Evolutionary conservation across 2,329 filamentous ascomycete species (phyloP).

Genomic region (Colletotrichum scovillei): DNA sequence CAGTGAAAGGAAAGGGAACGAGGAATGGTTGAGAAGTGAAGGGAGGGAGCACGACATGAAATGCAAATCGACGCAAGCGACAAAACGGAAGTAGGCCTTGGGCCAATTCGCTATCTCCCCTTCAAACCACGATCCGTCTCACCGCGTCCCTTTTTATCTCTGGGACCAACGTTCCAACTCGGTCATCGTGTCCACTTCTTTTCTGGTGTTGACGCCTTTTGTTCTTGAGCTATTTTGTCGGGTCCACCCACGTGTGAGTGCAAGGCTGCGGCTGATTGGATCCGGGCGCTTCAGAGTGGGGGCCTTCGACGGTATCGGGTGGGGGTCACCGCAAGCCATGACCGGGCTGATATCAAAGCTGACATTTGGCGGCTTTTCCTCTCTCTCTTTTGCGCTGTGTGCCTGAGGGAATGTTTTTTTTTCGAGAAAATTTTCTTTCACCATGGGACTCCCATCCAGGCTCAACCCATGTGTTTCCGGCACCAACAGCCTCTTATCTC

Average conservation of each 20-base stretch:
- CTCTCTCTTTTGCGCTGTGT: neutral
- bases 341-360: constrained; percentile 36
- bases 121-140: constrained; percentile 7
- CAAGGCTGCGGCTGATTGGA: constrained; percentile 34
- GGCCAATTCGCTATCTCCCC: neutral
- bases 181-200: constrained; percentile 29
- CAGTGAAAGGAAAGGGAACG: neutral
- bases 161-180: constrained; percentile 25
- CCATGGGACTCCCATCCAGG: neutral
- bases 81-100: neutral
- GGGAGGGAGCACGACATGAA: neutral
- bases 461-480: neutral
- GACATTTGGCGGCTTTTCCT: neutral
- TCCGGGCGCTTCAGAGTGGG: constrained; percentile 30
- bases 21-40: neutral
- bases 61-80: constrained; percentile 8
- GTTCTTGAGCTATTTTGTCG: constrained; percentile 28
- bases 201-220: constrained; percentile 7
- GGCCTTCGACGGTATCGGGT: constrained; percentile 29
- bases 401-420: constrained; percentile 29
- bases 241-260: constrained; percentile 38
- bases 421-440: constrained; percentile 22
- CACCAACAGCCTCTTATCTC: neutral
- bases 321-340: constrained; percentile 37
- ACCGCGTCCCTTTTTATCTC: constrained; percentile 34